Evolutionary conservation across 106 monocot species (phyloP), one percentile per base, ranked within the genome.

Genomic region (Dactylorhiza incarnata): DNA sequence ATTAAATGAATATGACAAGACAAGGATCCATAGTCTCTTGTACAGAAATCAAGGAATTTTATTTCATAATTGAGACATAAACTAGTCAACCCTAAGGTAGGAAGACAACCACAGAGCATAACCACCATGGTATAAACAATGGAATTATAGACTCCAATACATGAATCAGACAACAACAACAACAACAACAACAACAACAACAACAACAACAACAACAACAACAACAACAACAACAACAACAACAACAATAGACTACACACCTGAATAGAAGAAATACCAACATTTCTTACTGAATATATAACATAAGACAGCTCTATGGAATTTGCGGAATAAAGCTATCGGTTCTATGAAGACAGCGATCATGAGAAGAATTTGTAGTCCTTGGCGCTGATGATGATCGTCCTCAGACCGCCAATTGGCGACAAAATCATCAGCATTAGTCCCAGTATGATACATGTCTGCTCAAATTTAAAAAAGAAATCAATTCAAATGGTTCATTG

Each of bases 401-500:
- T 45, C 71, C 83, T 78, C 0, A 89, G 51, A 48, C 83, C 89
- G 49, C 89, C 89, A 62, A 89, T 89, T 3, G 89, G 81, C 6
- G 84, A 20, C 49, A 89, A 20, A 16, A 86, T 15, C 89, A 84
- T 86, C 76, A 89, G 37, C 16, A 83, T 9, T 52, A 79, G 53
- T 20, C 89, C 89, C 48, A 89, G 83, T 17, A 81, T 74, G 45
- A 86, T 83, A 78, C 85, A 89, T 22, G 79, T 73, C 89, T 89
- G 76, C 19, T 20, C 49, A 65, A 12, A 73, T 16, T 61, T 12
- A 25, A 10, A 70, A 46, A 45, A 17, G 66, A 15, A 29, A 66
- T 66, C 24, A 66, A 12, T 29, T 29, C 5, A 37, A 26, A 11
- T 52, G 52, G 52, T 52, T 6, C 52, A 11, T 0, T 52, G 15